Evolutionary conservation across 495 filamentous ascomycete species (phyloP), one percentile per base, ranked within the genome.

Genomic region (Hypoxylon crocopeplum): DNA sequence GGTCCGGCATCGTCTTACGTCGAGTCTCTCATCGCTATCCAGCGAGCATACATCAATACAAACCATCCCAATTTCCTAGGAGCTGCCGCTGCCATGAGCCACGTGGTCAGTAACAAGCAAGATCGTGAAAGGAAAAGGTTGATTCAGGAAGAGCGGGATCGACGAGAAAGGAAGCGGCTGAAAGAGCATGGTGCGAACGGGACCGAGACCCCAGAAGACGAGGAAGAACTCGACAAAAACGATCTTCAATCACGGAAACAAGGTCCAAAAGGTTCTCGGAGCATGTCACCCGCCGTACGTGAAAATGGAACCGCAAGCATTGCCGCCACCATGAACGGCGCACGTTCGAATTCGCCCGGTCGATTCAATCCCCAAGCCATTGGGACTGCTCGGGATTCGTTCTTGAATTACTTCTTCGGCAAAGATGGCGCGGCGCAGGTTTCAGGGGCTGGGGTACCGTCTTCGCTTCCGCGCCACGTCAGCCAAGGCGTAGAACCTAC

Each of bases 51-150:
- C 72, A 97, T 99, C 73, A 99, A 99, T 74, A 99, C 94, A 33
- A 99, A 99, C 69, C 94, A 99, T 64, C 94, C 94, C 25, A 99
- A 99, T 67, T 99, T 99, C 79, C 84, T 97, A 16, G 95, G 94
- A 36, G 94, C 94, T 8, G 93, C 94, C 5, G 93, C 92, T n/a
- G 94, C 94, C 20, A 99, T 99, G 94, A 91, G 89, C 48, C 89
- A 92, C 7, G 93, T 98, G 42, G 93, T 99, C 30, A 88, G 87
- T 66, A 91, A 88, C 66, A 95, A 92, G 72, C 91, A 97, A 68
- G 93, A 99, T 54, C 86, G 92, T 69, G 94, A 98, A 69, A 84
- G 89, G 69, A 92, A 92, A 70, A 84, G 82, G 25, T 74, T 89
- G 29, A 76, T 89, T 0, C 87, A 88, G 34, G 93, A 97, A 63